phyloP scores from a whole-genome alignment of 352 stramenopile genomes.

The Peronospora farinosa region DNA sequence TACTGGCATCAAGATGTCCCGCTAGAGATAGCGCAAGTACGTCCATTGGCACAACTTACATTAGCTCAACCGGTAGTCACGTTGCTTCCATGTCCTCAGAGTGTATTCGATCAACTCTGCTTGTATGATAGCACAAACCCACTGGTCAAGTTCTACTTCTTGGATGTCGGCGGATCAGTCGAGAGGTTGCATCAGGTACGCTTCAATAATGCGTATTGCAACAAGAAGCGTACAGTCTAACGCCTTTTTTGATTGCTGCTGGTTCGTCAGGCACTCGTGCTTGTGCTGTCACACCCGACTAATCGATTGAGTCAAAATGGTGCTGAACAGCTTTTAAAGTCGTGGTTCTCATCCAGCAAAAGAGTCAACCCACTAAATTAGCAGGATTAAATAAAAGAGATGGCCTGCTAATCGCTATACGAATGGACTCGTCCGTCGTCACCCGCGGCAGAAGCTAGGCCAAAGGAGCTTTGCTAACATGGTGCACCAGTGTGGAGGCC shows the following conservation, averaged over 20 bases:
- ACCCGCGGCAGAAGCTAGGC: conserved; percentile 1
- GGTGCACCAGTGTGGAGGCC: conserved; percentile 4
- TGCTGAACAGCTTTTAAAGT: conserved; percentile 38
- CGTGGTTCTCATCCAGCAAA: conserved; percentile 31
- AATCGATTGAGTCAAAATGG: conserved; percentile 43
- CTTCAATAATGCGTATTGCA: conserved; percentile 17
- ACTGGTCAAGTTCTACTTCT: conserved; percentile 43
- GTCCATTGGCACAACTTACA: neutral
- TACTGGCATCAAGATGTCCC: conserved; percentile 42
- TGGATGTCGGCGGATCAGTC: conserved; percentile 39
- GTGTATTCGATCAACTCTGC: conserved; percentile 42
- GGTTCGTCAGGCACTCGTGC: conserved; percentile 36
- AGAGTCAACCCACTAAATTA: conserved; percentile 22
- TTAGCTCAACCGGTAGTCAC: neutral
- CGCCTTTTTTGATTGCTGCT: conserved; percentile 9
- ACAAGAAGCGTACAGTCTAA: conserved; percentile 11
- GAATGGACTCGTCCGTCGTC: conserved; percentile 7
- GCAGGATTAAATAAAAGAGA: conserved; percentile 36
- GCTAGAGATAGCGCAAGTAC: conserved; percentile 34
- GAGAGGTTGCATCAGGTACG: conserved; percentile 55
- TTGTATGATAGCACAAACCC: conserved; percentile 39
- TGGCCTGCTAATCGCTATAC: conserved; percentile 16
- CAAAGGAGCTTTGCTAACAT: conserved; percentile 13
- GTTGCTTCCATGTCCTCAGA: conserved; percentile 12
- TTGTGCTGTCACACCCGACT: conserved; percentile 43